Evolutionary conservation across 257 asterid genomes (phyloP), one percentile per base, ranked within the genome.

Genomic region (Plantago major): DNA sequence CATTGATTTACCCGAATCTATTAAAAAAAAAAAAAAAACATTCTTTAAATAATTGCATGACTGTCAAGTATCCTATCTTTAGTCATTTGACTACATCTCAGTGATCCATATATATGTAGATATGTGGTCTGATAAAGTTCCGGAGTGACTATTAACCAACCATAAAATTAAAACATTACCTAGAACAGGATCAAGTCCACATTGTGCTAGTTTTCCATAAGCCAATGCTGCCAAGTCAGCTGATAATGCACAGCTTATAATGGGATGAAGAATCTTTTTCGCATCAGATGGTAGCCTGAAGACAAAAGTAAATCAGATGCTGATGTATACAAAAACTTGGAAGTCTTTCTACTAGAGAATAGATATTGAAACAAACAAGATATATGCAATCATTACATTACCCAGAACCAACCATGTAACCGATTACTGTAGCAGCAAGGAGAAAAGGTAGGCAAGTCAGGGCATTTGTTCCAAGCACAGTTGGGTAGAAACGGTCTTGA

Each of bases 381-480:
- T n/a, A n/a, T n/a, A n/a, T n/a, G n/a, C 50, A 66, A 52, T 15
- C 15, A 38, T 40, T 76, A 37, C 42, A 67, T 64, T 81, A 92
- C 98, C 90, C 88, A 19, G 96, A 75, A 68, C 99, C 99, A 59
- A 84, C 67, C 46, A 92, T 71, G 78, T 92, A 92, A 73, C 99
- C 99, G 54, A 92, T 47, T 1, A 92, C 91, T 1, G 97, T 92
- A 5, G 99, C 76, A 18, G 97, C 83, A n/a, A 92, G 88, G 58
- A 92, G 93, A 71, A 89, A 92, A 30, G 99, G 97, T 69, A 89
- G 71, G 80, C 97, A 92, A 7, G 98, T 89, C 64, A 85, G 73
- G 6, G 98, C 97, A 75, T 75, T 81, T 37, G 99, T 84, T 71
- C 89, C 99, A 28, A 92, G 95, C 9, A 75, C 67, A 40, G 89